Conservation (phyloP, 2,329 filamentous ascomycete species). For the Fusarium proliferatum region DNA sequence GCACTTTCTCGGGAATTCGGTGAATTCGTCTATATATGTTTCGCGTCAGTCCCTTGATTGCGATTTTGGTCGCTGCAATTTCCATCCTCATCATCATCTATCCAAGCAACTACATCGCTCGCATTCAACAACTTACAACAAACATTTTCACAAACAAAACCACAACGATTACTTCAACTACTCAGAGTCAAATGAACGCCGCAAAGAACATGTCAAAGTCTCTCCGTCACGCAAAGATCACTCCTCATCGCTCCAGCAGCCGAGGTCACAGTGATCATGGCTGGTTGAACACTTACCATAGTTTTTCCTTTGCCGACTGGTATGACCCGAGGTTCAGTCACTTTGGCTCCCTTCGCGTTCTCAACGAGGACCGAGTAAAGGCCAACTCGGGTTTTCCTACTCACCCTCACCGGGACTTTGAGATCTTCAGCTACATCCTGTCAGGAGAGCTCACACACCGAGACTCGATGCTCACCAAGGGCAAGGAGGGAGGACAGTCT, state of each 20-base stretch:
- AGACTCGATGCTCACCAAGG: conserved; percentile 83
- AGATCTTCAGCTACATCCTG: conserved; percentile 92
- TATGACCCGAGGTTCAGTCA: conserved; percentile 74
- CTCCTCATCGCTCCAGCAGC: conserved; percentile 75
- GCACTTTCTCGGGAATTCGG: conserved; percentile 45
- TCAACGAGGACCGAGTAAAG: conserved; percentile 89
- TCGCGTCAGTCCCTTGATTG: conserved; percentile 48
- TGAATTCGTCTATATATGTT: conserved; percentile 52
- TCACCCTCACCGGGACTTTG: conserved; percentile 85
- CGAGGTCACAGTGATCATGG: conserved; percentile 85
- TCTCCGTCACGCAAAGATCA: conserved; percentile 76
- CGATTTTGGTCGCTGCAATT: conserved; percentile 52
- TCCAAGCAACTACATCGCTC: conserved; percentile 40
- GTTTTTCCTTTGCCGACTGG: conserved; percentile 82
- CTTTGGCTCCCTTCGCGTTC: conserved; percentile 82
- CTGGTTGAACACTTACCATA: conserved; percentile 90
- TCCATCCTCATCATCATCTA: conserved; percentile 52
- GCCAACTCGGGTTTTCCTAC: conserved; percentile 82
- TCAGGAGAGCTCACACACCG: conserved; percentile 87
- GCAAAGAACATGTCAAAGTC: conserved; percentile 68
- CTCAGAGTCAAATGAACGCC: conserved; percentile 45
- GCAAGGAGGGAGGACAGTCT: conserved; percentile 66
- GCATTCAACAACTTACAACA: conserved; percentile 38
- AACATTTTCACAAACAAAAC: conserved; percentile 29
- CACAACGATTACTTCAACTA: neutral